Percentiles rank a stretch among this genome's conserved stretches.
Conservation (phyloP, 192 early-diverging fungal species). For the Coemansia javaensis region DNA sequence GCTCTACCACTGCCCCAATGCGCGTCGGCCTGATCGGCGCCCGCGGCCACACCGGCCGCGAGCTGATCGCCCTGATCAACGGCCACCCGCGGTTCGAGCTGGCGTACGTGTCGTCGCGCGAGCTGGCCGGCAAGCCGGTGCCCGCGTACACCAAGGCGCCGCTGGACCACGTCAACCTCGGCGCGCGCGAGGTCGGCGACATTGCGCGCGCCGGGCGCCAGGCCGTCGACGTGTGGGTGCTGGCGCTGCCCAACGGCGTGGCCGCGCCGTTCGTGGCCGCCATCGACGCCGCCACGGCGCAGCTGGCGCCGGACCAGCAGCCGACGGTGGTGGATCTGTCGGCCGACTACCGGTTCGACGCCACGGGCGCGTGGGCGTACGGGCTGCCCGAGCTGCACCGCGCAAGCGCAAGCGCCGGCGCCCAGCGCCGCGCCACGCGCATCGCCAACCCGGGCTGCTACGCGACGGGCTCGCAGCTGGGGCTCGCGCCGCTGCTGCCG, state of each 20-base stretch:
- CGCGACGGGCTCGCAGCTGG: constrained; percentile 93
- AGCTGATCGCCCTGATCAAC: constrained; percentile 87
- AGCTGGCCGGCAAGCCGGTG: constrained; percentile 83
- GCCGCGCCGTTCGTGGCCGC: constrained; percentile 90
- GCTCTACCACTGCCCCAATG: constrained; percentile 7
- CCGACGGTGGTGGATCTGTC: constrained; percentile 81
- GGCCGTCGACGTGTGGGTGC: constrained; percentile 91
- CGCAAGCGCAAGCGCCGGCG: constrained; percentile 45
- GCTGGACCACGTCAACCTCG: constrained; percentile 74
- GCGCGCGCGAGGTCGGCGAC: constrained; percentile 60
- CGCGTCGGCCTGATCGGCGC: constrained; percentile 93
- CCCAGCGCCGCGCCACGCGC: constrained; percentile 54
- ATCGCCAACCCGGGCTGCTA: constrained; percentile 99
- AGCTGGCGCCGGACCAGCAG: constrained; percentile 47
- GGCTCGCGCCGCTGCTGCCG: constrained; percentile 77
- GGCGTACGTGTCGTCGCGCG: constrained; percentile 88
- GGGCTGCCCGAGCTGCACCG: constrained; percentile 84
- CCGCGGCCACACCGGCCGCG: constrained; percentile 93
- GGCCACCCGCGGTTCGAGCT: constrained; percentile 82
- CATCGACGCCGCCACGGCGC: constrained; percentile 52
- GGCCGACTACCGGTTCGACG: constrained; percentile 88
- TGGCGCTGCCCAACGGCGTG: constrained; percentile 94
- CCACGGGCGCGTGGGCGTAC: constrained; percentile 75
- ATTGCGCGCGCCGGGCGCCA: constrained; percentile 48
- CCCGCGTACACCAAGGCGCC: constrained; percentile 65